Evolutionary conservation across 1,284 basidiomycete genomes (phyloP), one percentile per base, ranked within the genome.

Genomic region (Anthracocystis setariae): DNA sequence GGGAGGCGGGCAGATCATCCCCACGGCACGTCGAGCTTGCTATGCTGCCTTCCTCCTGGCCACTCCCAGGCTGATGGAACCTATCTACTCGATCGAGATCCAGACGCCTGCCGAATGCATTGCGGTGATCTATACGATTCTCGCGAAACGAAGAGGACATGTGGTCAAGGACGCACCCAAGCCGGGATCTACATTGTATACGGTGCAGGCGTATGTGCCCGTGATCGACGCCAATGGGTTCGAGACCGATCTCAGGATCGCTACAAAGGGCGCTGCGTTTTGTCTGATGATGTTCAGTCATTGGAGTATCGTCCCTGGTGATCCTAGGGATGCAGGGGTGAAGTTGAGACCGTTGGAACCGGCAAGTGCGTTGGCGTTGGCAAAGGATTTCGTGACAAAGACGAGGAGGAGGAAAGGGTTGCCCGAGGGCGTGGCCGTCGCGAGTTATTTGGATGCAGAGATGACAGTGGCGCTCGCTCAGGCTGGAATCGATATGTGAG

Each of bases 151-250:
- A 54, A 89, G 96, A 84, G 96, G 96, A 9, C 96, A 98, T 84
- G 96, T 99, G 72, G 97, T 94, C 1, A 92, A 95, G 82, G 96
- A 99, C 82, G 90, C 92, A 18, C 94, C 96, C 45, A 98, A 98
- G 83, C 93, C 94, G 3, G 96, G 96, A 50, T 96, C 94, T 18
- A 95, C 96, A 23, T 84, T 99, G 58, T 97, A 94, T 85, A 98
- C 95, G 0, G 92, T 98, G 68, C 94, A 97, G 84, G 96, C 96
- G 1, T 88, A 95, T 57, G 94, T 98, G 62, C 96, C 96, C 7
- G 96, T 97, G 38, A 93, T 99, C 71, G 96, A 99, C 81, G 92
- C 96, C 33, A 98, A 97, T 80, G 96, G 96, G 0, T 98, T 99
- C 84, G 96, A 99, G 86, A 97, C 94, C 7, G 96, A 99, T 85